Evolutionary conservation across 2,329 filamentous ascomycete species (phyloP), one percentile per base, ranked within the genome.

Genomic region (Coniochaeta pulveracea): DNA sequence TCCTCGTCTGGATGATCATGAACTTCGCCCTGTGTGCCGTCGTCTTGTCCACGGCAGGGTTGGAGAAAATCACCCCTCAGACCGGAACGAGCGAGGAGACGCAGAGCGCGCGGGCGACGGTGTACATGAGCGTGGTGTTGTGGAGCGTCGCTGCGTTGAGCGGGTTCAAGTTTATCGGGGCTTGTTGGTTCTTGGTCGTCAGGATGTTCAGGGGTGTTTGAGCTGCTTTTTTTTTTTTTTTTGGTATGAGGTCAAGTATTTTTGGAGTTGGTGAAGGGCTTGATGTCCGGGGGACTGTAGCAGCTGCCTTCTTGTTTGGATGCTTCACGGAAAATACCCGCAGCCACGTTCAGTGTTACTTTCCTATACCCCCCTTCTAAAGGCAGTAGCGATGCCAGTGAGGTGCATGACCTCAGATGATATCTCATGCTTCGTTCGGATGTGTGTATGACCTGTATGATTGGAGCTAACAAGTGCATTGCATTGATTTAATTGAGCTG

Each of bases 1-100:
- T 98, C 19, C 64, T 96, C 33, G 76, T 82, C 43, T 98, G 91
- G 91, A 94, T 98, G 70, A 85, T 96, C 48, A 86, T 79, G 51
- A 98, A 98, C 57, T 83, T 98, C 54, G 86, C 76, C 1, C 74
- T 98, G 5, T 77, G 76, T 1, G 89, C 89, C 1, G 69, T 93
- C 2, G 89, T 98, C 6, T 64, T 98, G 43, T 88, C 82, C 50
- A 79, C 84, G 1, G 89, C 82, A 16, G 89, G 91, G 3, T 57
- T 95, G 41, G 78, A 93, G 44, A 69, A 70, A 38, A 69, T 88
- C 33, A 63, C 61, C 19, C 55, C 65, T 1, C 50, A 54, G 11
- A 47, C 57, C 2, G 50, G 63, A 12, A 54, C 63, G 11, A 47
- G 58, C 14, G 57, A 63, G 16, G 62, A 69, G 34, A 46, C 60